Evolutionary conservation across 768 basidiomycete species (phyloP).

Genomic region (Phaffia tasmanica): DNA sequence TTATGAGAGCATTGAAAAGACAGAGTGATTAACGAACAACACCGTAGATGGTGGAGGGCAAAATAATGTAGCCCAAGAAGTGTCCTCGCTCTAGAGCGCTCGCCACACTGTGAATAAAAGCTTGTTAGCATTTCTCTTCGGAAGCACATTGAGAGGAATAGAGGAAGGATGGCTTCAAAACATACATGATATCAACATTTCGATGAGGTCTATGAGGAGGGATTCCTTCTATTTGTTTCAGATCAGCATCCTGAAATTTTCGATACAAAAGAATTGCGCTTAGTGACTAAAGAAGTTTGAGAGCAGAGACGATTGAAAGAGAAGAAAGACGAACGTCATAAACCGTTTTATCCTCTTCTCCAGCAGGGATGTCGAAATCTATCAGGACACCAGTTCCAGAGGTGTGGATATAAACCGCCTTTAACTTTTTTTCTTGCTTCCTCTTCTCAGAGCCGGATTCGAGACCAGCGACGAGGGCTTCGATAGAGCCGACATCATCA

Average conservation of each 20-base stretch:
- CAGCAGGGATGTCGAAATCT: slow-evolving; percentile 2
- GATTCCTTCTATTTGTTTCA: slow-evolving; percentile 7
- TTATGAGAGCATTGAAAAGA: neutral
- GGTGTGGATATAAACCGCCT: slow-evolving; percentile 23
- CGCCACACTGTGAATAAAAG: slow-evolving; percentile 2
- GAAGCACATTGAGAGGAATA: neutral
- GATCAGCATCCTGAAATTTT: slow-evolving; percentile 7
- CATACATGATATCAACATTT: slow-evolving; percentile 16
- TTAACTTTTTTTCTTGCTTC: slow-evolving; percentile 4
- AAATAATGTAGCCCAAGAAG: slow-evolving; percentile 23
- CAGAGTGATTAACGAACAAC: neutral
- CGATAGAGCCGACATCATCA: slow-evolving; percentile 4
- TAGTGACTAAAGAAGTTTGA: neutral
- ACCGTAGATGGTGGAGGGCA: slow-evolving; percentile 26
- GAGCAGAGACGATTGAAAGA: neutral
- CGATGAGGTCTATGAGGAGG: slow-evolving; percentile 7
- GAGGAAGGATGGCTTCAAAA: neutral
- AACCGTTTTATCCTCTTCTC: slow-evolving; percentile 17
- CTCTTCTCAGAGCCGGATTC: slow-evolving; percentile 4
- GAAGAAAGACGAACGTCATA: slow-evolving; percentile 13
- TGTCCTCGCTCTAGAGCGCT: slow-evolving; percentile 20
- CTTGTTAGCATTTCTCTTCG: neutral
- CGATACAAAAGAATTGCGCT: neutral
- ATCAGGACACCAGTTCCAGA: slow-evolving; percentile 17
- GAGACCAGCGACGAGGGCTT: slow-evolving; percentile 16